Conservation (phyloP, 495 filamentous ascomycete species). For the Xylaria venustula region DNA sequence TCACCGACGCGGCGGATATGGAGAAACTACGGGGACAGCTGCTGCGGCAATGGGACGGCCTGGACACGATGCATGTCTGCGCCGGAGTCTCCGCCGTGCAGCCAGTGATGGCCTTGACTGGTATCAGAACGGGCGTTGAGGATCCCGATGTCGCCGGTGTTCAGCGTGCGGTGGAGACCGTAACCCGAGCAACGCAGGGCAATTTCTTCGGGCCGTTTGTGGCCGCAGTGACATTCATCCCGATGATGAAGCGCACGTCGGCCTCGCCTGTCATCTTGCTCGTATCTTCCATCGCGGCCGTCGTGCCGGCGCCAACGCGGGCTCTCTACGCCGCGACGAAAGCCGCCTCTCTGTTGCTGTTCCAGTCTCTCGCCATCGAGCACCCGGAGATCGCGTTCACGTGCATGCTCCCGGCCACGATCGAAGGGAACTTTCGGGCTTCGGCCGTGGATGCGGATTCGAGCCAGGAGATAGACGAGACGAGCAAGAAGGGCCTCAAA, state of each 20-base stretch:
- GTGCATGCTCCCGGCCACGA: conserved; percentile 26
- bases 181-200: conserved; percentile 19
- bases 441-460: conserved; percentile 28
- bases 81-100: conserved; percentile 34
- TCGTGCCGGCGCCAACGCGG: conserved; percentile 32
- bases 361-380: conserved; percentile 33
- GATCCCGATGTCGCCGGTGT: conserved; percentile 23
- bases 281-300: conserved; percentile 28
- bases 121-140: conserved; percentile 11
- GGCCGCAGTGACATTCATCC: conserved; percentile 26
- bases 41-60: conserved; percentile 21
- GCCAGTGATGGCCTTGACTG: conserved; percentile 29
- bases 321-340: conserved; percentile 32
- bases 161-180: conserved; percentile 16
- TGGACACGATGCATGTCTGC: conserved; percentile 29
- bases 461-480: conserved; percentile 1
- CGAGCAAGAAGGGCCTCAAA: conserved; percentile 25
- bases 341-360: conserved; percentile 29
- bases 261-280: conserved; percentile 25
- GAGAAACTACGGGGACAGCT: conserved; percentile 20
- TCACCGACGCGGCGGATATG: conserved; percentile 24
- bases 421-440: conserved; percentile 31
- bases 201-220: conserved; percentile 30
- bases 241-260: conserved; percentile 28
- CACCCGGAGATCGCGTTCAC: conserved; percentile 29